Base-by-base conservation (phyloP, 345 rosid species). In the Cardamine resedifolia region DNA sequence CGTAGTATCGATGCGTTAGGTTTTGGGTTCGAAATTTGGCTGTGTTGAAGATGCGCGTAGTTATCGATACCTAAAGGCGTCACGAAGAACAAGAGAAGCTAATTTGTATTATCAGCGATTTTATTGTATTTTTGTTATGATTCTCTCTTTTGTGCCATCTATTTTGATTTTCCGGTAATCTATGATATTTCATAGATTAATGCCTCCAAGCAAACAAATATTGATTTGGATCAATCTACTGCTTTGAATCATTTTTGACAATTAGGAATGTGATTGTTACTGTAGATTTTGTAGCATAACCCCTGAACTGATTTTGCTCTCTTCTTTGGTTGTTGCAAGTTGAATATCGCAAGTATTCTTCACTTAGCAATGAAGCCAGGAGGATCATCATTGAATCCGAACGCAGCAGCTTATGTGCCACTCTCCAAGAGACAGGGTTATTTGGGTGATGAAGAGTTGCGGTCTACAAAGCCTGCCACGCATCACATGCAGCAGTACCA, bases 401-500 rank as follows among this genome's bases (percentile, higher is more conserved):
- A 88, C 62, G 98, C 97, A 16, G 84, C 87, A 30, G 80, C 95
- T 7, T 94, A 91, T 49, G 65, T 84, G 47, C 98, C 98, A 1
- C 77, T 94, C 44, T 79, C 88, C 4, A 88, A 83, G 82, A 85
- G 96, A 78, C 87, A 59, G 38, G 52, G 59, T 74, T 23, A 26
- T 44, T 58, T 56, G 49, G 45, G 38, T 73, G 73, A 75, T 44
- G 58, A 70, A 67, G 80, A 78, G 34, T 60, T 19, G 49, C 28
- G 9, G 77, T 78, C 79, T 76, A 49, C 74, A 75, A 73, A 58
- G 61, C 64, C 77, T 47, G 53, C 67, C 21, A 68, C 73, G 19
- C 77, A 72, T 44, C 44, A 71, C 38, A 61, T 69, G 19, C 83
- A 80, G 64, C 67, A 48, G 28, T 74, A 62, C 43, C 78, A 78